Evolutionary conservation across 2,329 filamentous ascomycete species (phyloP), one percentile per base, ranked within the genome.

Genomic region (Alternaria gansuensis): DNA sequence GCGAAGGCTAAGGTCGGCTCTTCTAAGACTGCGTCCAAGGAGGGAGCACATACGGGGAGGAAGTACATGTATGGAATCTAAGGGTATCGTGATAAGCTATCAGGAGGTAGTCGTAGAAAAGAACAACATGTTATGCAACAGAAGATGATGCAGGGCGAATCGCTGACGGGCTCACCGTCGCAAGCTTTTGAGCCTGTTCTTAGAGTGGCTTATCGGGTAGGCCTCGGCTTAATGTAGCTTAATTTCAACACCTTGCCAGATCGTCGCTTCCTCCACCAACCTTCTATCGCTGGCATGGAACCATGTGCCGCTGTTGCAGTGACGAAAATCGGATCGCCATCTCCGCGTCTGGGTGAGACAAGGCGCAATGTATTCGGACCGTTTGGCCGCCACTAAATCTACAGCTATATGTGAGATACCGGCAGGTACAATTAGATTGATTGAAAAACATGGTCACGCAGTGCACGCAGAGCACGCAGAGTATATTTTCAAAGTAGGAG

Each of bases 381-480:
- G 74, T 57, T 50, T 66, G 62, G 65, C 74, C 74, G 74, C 68
- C 66, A 70, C 69, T 75, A 71, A 59, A 58, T 57, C 51, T 40
- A 58, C 59, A 48, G 49, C 44, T 49, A 48, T 56, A 46, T 63
- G 62, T 66, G 56, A 66, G 64, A 64, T 71, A 63, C 69, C 71
- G 68, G 64, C 65, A 67, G 68, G 66, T 70, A 61, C 70, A 75
- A 67, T 63, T 72, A 70, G 51, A 73, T 77, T 75, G 51, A 77
- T 77, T 77, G 71, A 69, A 55, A 53, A 55, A 17, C 23, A 52
- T 56, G 59, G 68, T 71, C 72, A 72, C 70, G 63, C 63, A 59
- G 51, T 55, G 52, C 66, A 43, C 26, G 39, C 51, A 37, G 43
- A 59, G 52, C 66, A 43, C 26, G 39, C 51, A 37, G 43, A 59